Evolutionary conservation across 495 filamentous ascomycete genomes (phyloP).

Genomic region (Penicillium arizonense): DNA sequence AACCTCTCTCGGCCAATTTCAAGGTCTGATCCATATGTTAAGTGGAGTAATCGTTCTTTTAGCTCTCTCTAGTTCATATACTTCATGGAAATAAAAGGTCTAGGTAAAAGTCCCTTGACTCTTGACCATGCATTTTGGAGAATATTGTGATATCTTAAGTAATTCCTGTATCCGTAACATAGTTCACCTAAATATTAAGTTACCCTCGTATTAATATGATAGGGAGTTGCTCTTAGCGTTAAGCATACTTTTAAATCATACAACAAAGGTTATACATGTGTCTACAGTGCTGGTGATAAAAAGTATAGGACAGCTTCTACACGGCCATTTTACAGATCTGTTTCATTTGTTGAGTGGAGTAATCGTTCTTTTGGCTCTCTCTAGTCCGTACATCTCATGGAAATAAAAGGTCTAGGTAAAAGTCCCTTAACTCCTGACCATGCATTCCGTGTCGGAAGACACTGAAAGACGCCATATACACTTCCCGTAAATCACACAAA

Average conservation of each 20-base stretch:
- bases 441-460: constrained; percentile 12
- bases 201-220: not conserved
- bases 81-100: constrained; percentile 6
- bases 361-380: constrained; percentile 8
- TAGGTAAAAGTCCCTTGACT: constrained; percentile 5
- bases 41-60: constrained; percentile 9
- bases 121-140: constrained; percentile 9
- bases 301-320: not conserved
- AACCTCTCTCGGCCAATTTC: not conserved
- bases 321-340: not conserved
- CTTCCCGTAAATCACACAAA: constrained; percentile 20
- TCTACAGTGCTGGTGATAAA: not conserved
- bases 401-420: constrained; percentile 5
- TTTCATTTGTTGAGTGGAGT: constrained; percentile 2
- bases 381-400: constrained; percentile 5
- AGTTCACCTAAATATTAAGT: not conserved
- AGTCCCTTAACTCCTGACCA: constrained; percentile 9
- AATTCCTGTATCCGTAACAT: too few species aligned
- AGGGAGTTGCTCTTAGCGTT: too few species aligned
- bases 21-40: not conserved
- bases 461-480: constrained; percentile 14
- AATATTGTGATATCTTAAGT: too few species aligned
- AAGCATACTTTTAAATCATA: too few species aligned
- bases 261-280: not conserved
- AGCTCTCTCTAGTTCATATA: constrained; percentile 4